Percentiles rank a stretch among this genome's conserved stretches.
These are phyloP conservation scores for Chionographis japonica DNA, from an alignment of 106 monocot species.

Conservation along the genomic window DNA sequence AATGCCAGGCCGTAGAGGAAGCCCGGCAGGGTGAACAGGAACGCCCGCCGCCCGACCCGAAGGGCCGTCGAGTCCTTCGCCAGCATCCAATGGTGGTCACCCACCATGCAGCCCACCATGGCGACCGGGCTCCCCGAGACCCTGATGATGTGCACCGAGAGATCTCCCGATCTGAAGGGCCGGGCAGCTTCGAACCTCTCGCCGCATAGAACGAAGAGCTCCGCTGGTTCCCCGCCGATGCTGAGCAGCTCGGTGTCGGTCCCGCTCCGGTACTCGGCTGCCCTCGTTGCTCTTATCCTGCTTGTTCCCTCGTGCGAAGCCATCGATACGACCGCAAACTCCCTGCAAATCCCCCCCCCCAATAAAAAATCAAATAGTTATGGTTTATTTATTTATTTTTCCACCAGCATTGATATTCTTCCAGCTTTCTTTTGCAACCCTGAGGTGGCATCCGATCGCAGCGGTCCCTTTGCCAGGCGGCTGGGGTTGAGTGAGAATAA, in stretches of 20 bases:
- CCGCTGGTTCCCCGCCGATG: conserved; percentile 10
- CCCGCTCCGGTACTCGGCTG: conserved; percentile 23
- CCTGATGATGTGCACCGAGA: conserved; percentile 29
- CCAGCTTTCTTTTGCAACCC: too few relatives aligned
- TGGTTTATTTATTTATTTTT: too few relatives aligned
- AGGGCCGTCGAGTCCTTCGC: conserved; percentile 27
- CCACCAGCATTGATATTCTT: too few relatives aligned
- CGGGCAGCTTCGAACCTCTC: conserved; percentile 15
- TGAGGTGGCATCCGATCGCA: too few relatives aligned
- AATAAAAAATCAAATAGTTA: too few relatives aligned
- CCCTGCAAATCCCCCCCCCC: too few relatives aligned
- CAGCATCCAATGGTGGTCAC: conserved; percentile 53
- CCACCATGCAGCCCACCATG: conserved; percentile 39
- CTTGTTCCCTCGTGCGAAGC: conserved; percentile 19
- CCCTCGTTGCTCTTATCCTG: conserved; percentile 19
- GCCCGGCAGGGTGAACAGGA: conserved; percentile 36
- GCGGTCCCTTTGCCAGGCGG: too few relatives aligned
- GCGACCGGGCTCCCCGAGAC: conserved; percentile 4
- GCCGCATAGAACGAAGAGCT: conserved; percentile 30
- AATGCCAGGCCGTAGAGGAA: conserved; percentile 37
- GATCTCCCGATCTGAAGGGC: conserved; percentile 23
- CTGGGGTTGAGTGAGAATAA: too few relatives aligned
- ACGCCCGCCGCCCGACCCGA: conserved; percentile 14
- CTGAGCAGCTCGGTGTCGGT: conserved; percentile 38
- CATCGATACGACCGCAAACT: neutral